A percentile compares a stretch with the other conserved stretches of the same genome.
Evolutionary conservation across 768 basidiomycete genomes (phyloP).

Genomic region (Boletus pseudopeckii): DNA sequence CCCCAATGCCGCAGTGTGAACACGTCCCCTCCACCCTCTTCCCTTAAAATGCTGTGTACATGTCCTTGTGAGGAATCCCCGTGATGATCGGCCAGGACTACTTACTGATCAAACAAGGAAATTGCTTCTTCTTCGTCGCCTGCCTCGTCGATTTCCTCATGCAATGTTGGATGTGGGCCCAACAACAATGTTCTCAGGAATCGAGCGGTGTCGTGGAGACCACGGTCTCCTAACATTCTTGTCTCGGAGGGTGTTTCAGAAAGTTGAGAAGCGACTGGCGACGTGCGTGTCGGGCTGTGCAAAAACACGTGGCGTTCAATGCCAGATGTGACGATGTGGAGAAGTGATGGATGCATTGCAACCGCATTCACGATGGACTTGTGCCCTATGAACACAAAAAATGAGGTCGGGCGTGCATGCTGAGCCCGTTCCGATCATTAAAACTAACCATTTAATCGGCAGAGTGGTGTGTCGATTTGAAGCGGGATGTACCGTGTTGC

Average conservation of each 20-base stretch:
- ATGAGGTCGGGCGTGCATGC: background rate
- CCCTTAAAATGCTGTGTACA: conserved; percentile 50
- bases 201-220: conserved; percentile 32
- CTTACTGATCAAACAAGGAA: conserved; percentile 71
- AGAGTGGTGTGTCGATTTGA: conserved; percentile 61
- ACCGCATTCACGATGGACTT: conserved; percentile 74
- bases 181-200: conserved; percentile 38
- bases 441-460: conserved; percentile 51
- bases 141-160: conserved; percentile 26
- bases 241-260: conserved; percentile 44
- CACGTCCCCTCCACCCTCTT: conserved; percentile 56
- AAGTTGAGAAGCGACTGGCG: conserved; percentile 49
- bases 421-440: background rate
- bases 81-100: conserved; percentile 8
- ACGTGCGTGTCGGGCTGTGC: conserved; percentile 62
- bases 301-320: conserved; percentile 68
- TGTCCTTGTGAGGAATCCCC: conserved; percentile 6
- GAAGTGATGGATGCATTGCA: conserved; percentile 67
- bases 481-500: conserved; percentile 53
- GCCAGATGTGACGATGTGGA: conserved; percentile 66
- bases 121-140: conserved; percentile 50
- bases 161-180: conserved; percentile 26
- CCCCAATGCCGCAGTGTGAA: conserved; percentile 46
- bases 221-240: conserved; percentile 40
- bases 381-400: conserved; percentile 46